phyloP scores from a whole-genome alignment of 2,329 filamentous ascomycete genomes.

The Niveomyces coronatus region DNA sequence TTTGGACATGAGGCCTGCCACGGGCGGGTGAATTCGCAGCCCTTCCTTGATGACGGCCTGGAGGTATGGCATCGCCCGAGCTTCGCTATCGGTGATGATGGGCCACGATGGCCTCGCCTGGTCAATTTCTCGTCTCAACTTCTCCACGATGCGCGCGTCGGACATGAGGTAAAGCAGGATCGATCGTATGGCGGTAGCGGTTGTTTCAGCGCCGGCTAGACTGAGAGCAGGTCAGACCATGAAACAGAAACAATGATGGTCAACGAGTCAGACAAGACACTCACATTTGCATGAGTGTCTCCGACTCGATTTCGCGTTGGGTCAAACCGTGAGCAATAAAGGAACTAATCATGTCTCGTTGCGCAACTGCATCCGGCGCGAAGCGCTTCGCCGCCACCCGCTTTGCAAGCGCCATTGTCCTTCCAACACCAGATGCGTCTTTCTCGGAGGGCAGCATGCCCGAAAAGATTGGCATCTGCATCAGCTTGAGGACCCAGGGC shows the following conservation, averaged over 20 bases:
- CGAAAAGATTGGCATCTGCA: conserved; percentile 30
- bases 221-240: conserved; percentile 19
- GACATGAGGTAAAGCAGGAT: conserved; percentile 37
- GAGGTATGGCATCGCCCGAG: conserved; percentile 30
- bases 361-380: conserved; percentile 28
- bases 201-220: conserved; percentile 47
- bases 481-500: conserved; percentile 29
- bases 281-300: conserved; percentile 29
- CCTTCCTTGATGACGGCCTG: conserved; percentile 41
- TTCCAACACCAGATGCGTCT: conserved; percentile 27
- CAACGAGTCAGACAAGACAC: neutral
- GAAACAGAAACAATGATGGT: too few species aligned
- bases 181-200: conserved; percentile 36
- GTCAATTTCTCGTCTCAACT: conserved; percentile 17
- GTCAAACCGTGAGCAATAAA: conserved; percentile 30
- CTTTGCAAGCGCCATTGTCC: conserved; percentile 35
- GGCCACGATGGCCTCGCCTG: conserved; percentile 11
- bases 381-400: conserved; percentile 36
- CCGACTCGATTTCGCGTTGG: conserved; percentile 32
- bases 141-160: conserved; percentile 29
- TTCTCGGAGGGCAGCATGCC: conserved; percentile 29
- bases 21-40: conserved; percentile 27
- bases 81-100: conserved; percentile 23
- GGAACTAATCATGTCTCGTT: conserved; percentile 41
- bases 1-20: conserved; percentile 27